Evolutionary conservation across 2,329 filamentous ascomycete genomes (phyloP), one percentile per base, ranked within the genome.

Genomic region (Chaetomiaceae sp.): DNA sequence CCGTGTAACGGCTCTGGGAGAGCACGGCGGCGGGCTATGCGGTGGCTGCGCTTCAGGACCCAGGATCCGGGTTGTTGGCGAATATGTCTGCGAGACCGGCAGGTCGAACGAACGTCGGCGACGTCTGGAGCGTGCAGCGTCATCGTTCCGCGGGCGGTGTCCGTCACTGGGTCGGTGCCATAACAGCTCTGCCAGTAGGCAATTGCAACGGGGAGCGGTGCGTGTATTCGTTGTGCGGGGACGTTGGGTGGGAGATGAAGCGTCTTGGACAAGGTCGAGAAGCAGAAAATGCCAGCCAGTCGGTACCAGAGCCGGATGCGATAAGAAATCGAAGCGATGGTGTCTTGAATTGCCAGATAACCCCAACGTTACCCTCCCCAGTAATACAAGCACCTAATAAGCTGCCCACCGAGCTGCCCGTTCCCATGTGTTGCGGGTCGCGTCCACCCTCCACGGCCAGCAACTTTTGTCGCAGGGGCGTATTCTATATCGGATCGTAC

Each of bases 61-160:
- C 47, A 39, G 33, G 20, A 42, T 4, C 33, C 41, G 21, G 47
- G 40, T 42, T 25, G 48, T 34, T 46, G 45, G 47, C 34, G 50
- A 43, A 46, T 45, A 51, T 51, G 42, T 47, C 46, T 34, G 53
- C 49, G 55, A 52, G 60, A 56, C 44, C 57, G 48, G 41, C 56
- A 58, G 61, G 55, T 62, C 48, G 59, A 62, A 58, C 48, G 59
- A 62, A 58, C 61, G 60, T 61, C 58, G 55, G 58, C 57, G 65
- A 66, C 66, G 65, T 62, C 56, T 61, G 58, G 57, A 62, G 62
- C 66, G 61, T 66, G 65, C 65, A 64, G 66, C 67, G 67, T 73
- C 71, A 73, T 73, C 62, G 68, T 72, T 68, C 66, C 66, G 63
- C 64, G 33, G 55, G 60, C 60, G 54, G 61, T 60, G 57, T 62